phyloP scores from a whole-genome alignment of 768 basidiomycete genomes.

The Pleurotus pulmonarius region DNA sequence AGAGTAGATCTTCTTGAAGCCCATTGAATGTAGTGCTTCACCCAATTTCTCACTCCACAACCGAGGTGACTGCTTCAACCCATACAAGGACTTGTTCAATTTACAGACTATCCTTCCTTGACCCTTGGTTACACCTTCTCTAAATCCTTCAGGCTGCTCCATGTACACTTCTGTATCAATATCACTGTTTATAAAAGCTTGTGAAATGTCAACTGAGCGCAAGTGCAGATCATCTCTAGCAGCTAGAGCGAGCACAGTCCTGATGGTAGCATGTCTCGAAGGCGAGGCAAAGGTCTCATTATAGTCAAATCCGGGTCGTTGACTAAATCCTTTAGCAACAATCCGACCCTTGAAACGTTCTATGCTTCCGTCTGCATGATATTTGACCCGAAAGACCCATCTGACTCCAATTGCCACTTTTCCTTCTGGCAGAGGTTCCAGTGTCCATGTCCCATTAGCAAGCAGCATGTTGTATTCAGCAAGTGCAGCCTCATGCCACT shows the following conservation, averaged over 20 bases:
- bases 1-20: slow-evolving; percentile 16
- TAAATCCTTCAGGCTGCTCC: slow-evolving; percentile 1
- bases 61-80: too few species aligned
- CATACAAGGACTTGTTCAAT: too few species aligned
- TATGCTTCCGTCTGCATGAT: too few species aligned
- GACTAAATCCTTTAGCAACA: slow-evolving; percentile 26
- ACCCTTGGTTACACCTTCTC: too few species aligned
- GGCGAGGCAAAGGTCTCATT: slow-evolving; percentile 29
- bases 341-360: too few species aligned
- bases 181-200: slow-evolving; percentile 27
- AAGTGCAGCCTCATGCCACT: too few species aligned
- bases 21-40: slow-evolving; percentile 14
- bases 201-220: slow-evolving; percentile 27
- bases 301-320: slow-evolving; percentile 35
- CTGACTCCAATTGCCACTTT: too few species aligned
- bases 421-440: too few species aligned
- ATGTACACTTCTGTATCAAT: slow-evolving; percentile 29
- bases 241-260: slow-evolving; percentile 25
- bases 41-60: not conserved
- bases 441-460: slow-evolving; percentile 26
- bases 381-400: too few species aligned
- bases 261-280: slow-evolving; percentile 17
- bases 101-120: too few species aligned
- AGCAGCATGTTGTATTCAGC: too few species aligned
- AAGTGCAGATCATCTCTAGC: slow-evolving; percentile 24